phyloP scores from a whole-genome alignment of 257 asterid species.

The Solanum tarapatanum region DNA sequence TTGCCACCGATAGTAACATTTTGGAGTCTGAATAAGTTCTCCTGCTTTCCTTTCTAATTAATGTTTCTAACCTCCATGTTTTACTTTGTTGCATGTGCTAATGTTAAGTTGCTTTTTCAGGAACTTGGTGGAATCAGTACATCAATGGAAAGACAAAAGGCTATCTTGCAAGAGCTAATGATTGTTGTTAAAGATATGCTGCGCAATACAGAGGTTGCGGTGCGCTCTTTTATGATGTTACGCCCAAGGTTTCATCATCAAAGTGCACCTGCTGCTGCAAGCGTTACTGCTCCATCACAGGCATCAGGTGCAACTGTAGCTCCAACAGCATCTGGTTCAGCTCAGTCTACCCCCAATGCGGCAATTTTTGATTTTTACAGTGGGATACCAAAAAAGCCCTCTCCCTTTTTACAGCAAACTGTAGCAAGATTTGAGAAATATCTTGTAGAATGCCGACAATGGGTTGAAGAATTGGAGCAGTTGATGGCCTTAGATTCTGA shows the following conservation, averaged over 20 bases:
- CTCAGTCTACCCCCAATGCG: conserved; percentile 41
- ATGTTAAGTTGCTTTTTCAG: conserved; percentile 22
- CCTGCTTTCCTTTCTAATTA: neutral
- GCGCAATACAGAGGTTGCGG: conserved; percentile 79
- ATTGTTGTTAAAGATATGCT: conserved; percentile 70
- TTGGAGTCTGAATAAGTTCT: neutral
- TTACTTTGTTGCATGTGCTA: neutral
- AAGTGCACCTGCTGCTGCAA: conserved; percentile 35
- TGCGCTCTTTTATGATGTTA: conserved; percentile 88
- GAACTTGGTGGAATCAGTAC: conserved; percentile 85
- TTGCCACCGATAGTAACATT: neutral
- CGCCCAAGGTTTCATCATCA: conserved; percentile 79
- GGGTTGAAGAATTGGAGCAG: conserved; percentile 95
- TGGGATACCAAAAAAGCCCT: conserved; percentile 87
- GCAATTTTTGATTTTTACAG: conserved; percentile 80
- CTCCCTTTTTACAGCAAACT: conserved; percentile 84
- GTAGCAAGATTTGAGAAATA: conserved; percentile 86
- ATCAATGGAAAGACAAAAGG: conserved; percentile 80
- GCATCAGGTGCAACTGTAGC: conserved; percentile 41
- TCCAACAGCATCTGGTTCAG: conserved; percentile 47
- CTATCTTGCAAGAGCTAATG: conserved; percentile 73
- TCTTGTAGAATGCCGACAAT: conserved; percentile 73
- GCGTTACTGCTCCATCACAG: conserved; percentile 47
- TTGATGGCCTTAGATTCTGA: conserved; percentile 57
- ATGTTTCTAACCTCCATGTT: neutral